phyloP scores from a whole-genome alignment of 1,139 yeast species.

The Debaryomyces coudertii region DNA sequence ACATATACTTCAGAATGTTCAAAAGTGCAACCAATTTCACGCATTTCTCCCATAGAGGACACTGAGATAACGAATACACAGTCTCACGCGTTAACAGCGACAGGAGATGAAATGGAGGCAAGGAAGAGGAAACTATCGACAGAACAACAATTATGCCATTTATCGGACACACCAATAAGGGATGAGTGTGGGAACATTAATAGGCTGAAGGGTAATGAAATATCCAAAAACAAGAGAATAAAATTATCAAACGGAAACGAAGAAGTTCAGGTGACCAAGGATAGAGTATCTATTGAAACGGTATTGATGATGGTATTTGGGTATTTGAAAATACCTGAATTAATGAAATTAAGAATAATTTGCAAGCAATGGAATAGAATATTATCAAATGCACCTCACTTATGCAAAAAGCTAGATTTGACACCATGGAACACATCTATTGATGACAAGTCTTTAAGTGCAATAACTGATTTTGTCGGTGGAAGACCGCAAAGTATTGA shows the following conservation, averaged over 20 bases:
- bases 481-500: conserved; percentile 63
- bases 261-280: conserved; percentile 54
- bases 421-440: conserved; percentile 63
- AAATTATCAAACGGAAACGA: conserved; percentile 51
- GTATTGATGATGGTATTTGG: conserved; percentile 56
- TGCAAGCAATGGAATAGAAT: conserved; percentile 71
- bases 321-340: conserved; percentile 52
- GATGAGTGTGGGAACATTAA: background rate
- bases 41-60: conserved; percentile 33
- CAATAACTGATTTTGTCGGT: conserved; percentile 71
- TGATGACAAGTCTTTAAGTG: conserved; percentile 57
- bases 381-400: conserved; percentile 55
- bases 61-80: conserved; percentile 23
- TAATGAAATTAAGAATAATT: conserved; percentile 59
- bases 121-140: background rate
- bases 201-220: background rate
- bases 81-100: background rate
- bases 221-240: conserved; percentile 48
- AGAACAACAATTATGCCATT: background rate
- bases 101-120: background rate
- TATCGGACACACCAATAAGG: background rate
- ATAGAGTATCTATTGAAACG: conserved; percentile 63
- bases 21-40: conserved; percentile 15
- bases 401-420: conserved; percentile 56
- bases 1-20: background rate